These are phyloP conservation scores for Bathelium albidoporum DNA, from an alignment of 495 filamentous ascomycete genomes.

Conservation along the genomic window DNA sequence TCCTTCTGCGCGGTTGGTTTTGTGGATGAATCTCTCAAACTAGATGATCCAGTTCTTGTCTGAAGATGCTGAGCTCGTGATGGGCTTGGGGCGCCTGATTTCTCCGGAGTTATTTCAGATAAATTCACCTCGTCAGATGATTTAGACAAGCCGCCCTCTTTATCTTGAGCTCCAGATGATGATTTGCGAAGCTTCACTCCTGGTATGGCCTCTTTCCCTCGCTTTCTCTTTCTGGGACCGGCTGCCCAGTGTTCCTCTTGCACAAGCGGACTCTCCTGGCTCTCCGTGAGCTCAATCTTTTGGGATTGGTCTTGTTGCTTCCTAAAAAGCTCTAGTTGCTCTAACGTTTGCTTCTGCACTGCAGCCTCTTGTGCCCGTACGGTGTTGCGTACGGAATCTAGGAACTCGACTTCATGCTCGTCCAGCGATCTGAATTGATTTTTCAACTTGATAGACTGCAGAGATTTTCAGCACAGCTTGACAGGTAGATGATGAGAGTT, in stretches of 20 bases:
- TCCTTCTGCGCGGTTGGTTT: not conserved
- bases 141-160: not conserved
- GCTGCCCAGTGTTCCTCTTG: constrained; percentile 44
- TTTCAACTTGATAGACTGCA: constrained; percentile 56
- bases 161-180: constrained; percentile 21
- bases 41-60: not conserved
- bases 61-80: not conserved
- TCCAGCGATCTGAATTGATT: constrained; percentile 94
- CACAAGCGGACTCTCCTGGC: constrained; percentile 18
- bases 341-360: constrained; percentile 62
- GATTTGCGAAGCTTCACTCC: constrained; percentile 51
- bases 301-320: constrained; percentile 56
- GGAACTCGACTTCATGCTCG: constrained; percentile 86
- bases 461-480: not conserved
- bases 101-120: not conserved
- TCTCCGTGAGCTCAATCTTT: constrained; percentile 24
- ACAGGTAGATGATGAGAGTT: not conserved
- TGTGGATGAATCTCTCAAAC: not conserved
- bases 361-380: constrained; percentile 61
- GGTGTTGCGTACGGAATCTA: constrained; percentile 65
- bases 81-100: not conserved
- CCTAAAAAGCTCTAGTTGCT: constrained; percentile 61
- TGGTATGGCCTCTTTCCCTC: constrained; percentile 41
- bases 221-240: constrained; percentile 49
- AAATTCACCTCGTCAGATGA: not conserved